phyloP scores from a whole-genome alignment of 2,329 filamentous ascomycete genomes.

The Lojkania enalia region DNA sequence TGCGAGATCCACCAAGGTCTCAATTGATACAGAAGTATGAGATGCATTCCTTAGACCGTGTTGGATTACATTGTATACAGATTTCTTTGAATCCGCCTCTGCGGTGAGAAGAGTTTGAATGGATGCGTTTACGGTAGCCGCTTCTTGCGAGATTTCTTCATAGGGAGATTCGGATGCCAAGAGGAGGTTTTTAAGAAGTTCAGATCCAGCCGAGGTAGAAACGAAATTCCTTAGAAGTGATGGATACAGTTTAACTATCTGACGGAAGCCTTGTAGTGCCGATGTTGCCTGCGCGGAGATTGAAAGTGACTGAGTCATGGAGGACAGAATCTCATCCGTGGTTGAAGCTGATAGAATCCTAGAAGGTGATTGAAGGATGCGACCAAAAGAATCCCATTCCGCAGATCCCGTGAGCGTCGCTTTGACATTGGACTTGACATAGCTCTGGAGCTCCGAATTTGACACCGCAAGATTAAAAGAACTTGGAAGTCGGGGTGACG shows the following conservation, averaged over 20 bases:
- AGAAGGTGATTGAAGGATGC: slow-evolving; percentile 39
- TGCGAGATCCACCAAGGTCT: slow-evolving; percentile 59
- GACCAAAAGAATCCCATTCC: slow-evolving; percentile 43
- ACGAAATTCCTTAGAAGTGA: slow-evolving; percentile 50
- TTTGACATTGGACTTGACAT: slow-evolving; percentile 35
- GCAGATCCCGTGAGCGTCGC: slow-evolving; percentile 34
- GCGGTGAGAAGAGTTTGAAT: slow-evolving; percentile 44
- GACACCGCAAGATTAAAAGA: slow-evolving; percentile 41
- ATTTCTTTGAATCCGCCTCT: slow-evolving; percentile 46
- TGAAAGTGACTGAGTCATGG: slow-evolving; percentile 45
- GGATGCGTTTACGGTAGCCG: slow-evolving; percentile 42
- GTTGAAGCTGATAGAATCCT: slow-evolving; percentile 42
- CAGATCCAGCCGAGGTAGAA: slow-evolving; percentile 50
- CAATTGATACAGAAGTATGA: slow-evolving; percentile 52
- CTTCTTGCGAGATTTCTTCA: slow-evolving; percentile 54
- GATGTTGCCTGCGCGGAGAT: slow-evolving; percentile 37
- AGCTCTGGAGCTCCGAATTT: slow-evolving; percentile 42
- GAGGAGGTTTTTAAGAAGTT: slow-evolving; percentile 56
- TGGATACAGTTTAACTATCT: slow-evolving; percentile 47
- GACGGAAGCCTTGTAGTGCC: slow-evolving; percentile 51
- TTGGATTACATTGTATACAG: slow-evolving; percentile 57
- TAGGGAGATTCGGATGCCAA: slow-evolving; percentile 57
- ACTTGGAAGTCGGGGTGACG: slow-evolving; percentile 39
- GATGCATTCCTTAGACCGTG: slow-evolving; percentile 54
- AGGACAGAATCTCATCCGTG: slow-evolving; percentile 42